Percentiles rank a stretch among this genome's conserved stretches.
Conservation (phyloP, 306 rosid genomes). For the Prinsepia uniflora region DNA sequence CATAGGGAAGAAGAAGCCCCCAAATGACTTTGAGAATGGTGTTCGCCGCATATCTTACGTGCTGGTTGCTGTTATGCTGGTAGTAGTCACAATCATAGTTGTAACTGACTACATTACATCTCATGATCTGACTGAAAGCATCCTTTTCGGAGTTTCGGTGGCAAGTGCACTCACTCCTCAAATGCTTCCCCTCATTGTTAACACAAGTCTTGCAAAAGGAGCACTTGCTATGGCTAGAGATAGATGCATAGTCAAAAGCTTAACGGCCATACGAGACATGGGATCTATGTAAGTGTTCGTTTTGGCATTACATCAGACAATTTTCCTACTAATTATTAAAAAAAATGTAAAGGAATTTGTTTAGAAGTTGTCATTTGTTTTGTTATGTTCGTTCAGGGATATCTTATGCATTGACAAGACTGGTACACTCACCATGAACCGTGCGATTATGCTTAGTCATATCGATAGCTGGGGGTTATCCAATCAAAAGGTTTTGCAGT, state of each 20-base stretch:
- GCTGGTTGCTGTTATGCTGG: conserved; percentile 61
- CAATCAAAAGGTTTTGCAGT: conserved; percentile 58
- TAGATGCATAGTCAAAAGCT: conserved; percentile 73
- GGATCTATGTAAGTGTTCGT: conserved; percentile 64
- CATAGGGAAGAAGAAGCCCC: conserved; percentile 64
- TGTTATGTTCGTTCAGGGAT: conserved; percentile 48
- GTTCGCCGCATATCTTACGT: conserved; percentile 60
- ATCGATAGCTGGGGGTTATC: conserved; percentile 43
- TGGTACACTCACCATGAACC: conserved; percentile 79
- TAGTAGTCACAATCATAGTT: conserved; percentile 52
- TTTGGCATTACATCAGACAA: background rate
- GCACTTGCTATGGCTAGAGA: conserved; percentile 86
- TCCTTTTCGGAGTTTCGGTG: conserved; percentile 67
- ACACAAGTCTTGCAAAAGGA: conserved; percentile 81
- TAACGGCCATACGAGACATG: conserved; percentile 65
- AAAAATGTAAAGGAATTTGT: background rate
- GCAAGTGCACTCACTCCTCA: conserved; percentile 91
- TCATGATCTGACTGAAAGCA: conserved; percentile 37
- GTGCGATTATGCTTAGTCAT: conserved; percentile 61
- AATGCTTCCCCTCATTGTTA: conserved; percentile 78
- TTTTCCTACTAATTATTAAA: background rate
- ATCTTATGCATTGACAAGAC: conserved; percentile 85
- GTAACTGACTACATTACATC: conserved; percentile 47
- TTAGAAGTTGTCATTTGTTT: background rate
- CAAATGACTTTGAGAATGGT: conserved; percentile 69